Percentiles rank a stretch among this genome's conserved stretches.
Conservation (phyloP, 148 eudicot species). For the Cornus suecica region DNA sequence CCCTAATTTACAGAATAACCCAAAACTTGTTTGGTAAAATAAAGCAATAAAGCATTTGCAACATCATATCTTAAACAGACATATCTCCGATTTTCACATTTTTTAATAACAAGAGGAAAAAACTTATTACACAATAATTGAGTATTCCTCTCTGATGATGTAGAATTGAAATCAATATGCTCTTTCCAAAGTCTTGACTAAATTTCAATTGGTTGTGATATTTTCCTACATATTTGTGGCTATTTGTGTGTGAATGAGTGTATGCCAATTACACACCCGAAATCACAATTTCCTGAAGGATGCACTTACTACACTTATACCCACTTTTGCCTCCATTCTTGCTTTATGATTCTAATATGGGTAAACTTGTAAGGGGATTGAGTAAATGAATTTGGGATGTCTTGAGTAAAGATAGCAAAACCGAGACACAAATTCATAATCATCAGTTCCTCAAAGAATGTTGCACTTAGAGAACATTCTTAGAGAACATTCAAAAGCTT, state of each 20-base stretch:
- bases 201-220: not conserved
- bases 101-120: not conserved
- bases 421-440: not conserved
- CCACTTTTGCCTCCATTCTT: not conserved
- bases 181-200: no score
- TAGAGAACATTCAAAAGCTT: slow-evolving; percentile 9
- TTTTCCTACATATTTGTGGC: not conserved
- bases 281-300: not conserved
- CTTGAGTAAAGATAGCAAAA: not conserved
- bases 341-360: not conserved
- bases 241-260: not conserved
- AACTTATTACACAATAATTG: not conserved
- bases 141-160: not conserved
- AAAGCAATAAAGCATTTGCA: not conserved
- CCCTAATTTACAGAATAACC: not conserved
- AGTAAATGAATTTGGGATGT: not conserved
- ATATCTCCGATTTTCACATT: not conserved
- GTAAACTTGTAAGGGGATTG: not conserved
- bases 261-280: not conserved
- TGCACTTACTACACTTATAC: no score
- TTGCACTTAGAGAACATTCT: slow-evolving; percentile 10
- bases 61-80: not conserved
- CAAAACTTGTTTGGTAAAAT: not conserved
- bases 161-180: not conserved
- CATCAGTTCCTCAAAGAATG: not conserved